These are phyloP conservation scores for Pythium aquatile DNA, from an alignment of 352 stramenopile species.

Conservation along the genomic window DNA sequence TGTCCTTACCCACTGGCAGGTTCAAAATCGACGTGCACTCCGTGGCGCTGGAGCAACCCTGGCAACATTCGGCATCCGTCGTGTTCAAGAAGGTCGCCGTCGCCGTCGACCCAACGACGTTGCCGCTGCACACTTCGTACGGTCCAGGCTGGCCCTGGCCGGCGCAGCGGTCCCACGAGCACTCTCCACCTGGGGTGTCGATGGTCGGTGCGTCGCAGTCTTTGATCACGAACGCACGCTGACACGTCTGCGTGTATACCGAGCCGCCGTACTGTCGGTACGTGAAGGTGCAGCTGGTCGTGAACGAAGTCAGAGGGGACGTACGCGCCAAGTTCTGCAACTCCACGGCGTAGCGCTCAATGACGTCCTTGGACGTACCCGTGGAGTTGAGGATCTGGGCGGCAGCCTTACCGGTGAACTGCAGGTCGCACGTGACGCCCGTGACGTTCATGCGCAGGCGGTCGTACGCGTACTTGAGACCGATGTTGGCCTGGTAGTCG, in stretches of 20 bases:
- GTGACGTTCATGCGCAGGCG: conserved; percentile 16
- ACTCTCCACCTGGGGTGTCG: conserved; percentile 33
- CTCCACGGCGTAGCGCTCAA: conserved; percentile 56
- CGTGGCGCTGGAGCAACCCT: conserved; percentile 33
- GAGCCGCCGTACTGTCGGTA: conserved; percentile 37
- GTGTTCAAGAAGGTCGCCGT: conserved; percentile 28
- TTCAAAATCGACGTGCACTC: conserved; percentile 46
- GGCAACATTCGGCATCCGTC: conserved; percentile 43
- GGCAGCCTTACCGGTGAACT: conserved; percentile 25
- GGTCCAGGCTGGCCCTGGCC: conserved; percentile 32
- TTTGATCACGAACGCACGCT: conserved; percentile 43
- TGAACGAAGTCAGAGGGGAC: conserved; percentile 37
- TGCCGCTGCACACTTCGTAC: conserved; percentile 51
- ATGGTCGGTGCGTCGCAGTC: conserved; percentile 60
- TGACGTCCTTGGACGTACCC: conserved; percentile 36
- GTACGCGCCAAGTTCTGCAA: conserved; percentile 46
- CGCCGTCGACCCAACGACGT: conserved; percentile 28
- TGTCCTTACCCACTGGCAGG: conserved; percentile 31
- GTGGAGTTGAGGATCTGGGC: conserved; percentile 37
- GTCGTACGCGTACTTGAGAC: conserved; percentile 19
- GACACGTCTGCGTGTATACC: conserved; percentile 25
- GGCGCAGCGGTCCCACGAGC: conserved; percentile 38
- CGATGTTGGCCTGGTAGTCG: conserved; percentile 33
- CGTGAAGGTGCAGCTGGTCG: conserved; percentile 50
- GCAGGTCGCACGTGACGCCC: conserved; percentile 35